A percentile compares a stretch with the other conserved stretches of the same genome.
These are phyloP conservation scores for Hemerocallis citrina DNA, from an alignment of 106 monocot species.

Conservation along the genomic window DNA sequence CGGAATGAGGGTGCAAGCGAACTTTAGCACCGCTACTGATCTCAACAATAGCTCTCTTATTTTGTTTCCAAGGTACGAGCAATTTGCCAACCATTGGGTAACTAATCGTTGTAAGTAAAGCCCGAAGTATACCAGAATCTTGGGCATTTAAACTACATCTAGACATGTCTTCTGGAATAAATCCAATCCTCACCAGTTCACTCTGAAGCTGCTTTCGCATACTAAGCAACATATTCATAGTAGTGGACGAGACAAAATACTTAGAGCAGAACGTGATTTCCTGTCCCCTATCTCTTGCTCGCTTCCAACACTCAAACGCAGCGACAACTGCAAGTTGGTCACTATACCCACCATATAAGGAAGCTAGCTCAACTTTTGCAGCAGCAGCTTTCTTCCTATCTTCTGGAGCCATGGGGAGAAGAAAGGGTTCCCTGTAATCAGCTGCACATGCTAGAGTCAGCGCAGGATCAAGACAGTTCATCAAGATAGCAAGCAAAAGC, in stretches of 20 bases:
- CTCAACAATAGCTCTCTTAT: constrained; percentile 59
- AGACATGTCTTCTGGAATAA: constrained; percentile 57
- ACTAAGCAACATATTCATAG: constrained; percentile 72
- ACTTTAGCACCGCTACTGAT: constrained; percentile 73
- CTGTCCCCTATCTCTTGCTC: constrained; percentile 57
- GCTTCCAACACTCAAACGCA: constrained; percentile 85
- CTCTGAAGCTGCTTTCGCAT: constrained; percentile 81
- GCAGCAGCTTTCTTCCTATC: constrained; percentile 67
- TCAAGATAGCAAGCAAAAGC: constrained; percentile 91
- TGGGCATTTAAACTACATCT: constrained; percentile 72
- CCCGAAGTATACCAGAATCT: constrained; percentile 76
- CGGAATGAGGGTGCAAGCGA: constrained; percentile 70
- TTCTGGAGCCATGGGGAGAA: constrained; percentile 71
- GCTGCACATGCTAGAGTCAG: constrained; percentile 84
- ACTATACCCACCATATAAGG: constrained; percentile 87
- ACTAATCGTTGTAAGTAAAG: constrained; percentile 66
- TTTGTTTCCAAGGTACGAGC: constrained; percentile 41
- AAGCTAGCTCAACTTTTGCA: constrained; percentile 75
- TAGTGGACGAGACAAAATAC: constrained; percentile 73
- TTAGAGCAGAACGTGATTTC: constrained; percentile 67
- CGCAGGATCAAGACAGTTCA: constrained; percentile 97
- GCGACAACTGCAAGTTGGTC: constrained; percentile 88
- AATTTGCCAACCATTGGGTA: constrained; percentile 92
- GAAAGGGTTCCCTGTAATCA: constrained; percentile 80
- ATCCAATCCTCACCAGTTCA: constrained; percentile 64